A percentile compares a stretch with the other conserved stretches of the same genome.
These are phyloP conservation scores for Sclerotinia sclerotiorum DNA, from an alignment of 2,329 filamentous ascomycete species.

Conservation along the genomic window DNA sequence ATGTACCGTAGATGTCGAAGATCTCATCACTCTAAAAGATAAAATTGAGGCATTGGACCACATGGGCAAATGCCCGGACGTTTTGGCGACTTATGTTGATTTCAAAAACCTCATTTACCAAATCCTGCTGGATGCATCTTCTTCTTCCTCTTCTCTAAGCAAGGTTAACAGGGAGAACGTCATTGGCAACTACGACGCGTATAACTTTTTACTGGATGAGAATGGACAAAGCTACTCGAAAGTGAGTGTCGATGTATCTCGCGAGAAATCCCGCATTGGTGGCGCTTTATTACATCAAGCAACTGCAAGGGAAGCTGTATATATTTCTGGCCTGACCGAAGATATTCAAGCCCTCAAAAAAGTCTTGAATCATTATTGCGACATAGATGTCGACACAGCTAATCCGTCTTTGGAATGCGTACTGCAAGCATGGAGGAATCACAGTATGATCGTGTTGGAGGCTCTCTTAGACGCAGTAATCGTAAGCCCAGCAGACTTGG, in stretches of 20 bases:
- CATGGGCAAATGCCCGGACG: constrained; percentile 14
- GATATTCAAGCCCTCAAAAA: constrained; percentile 20
- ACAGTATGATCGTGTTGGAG: neutral
- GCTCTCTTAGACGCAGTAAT: constrained; percentile 2
- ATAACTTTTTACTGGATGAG: neutral
- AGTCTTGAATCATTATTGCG: constrained; percentile 4
- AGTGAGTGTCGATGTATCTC: neutral
- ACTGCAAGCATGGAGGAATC: constrained; percentile 23
- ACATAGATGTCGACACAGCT: constrained; percentile 23
- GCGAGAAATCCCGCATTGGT: neutral
- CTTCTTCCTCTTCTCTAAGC: neutral
- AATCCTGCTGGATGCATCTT: constrained; percentile 12
- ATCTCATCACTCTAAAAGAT: constrained; percentile 14
- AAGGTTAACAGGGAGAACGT: neutral
- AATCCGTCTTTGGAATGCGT: constrained; percentile 26
- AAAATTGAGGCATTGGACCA: neutral
- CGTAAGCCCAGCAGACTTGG: neutral
- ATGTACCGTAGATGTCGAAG: constrained; percentile 9
- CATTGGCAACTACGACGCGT: neutral
- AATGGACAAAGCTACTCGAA: constrained; percentile 5
- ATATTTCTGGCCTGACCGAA: constrained; percentile 21
- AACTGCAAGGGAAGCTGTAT: constrained; percentile 24
- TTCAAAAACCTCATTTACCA: constrained; percentile 37
- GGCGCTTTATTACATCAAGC: constrained; percentile 23
- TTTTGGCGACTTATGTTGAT: constrained; percentile 41